Percentiles rank a stretch among this genome's conserved stretches.
phyloP scores from a whole-genome alignment of 225 moss, liverwort and hornwort genomes.

The Antitrichia curtipendula region DNA sequence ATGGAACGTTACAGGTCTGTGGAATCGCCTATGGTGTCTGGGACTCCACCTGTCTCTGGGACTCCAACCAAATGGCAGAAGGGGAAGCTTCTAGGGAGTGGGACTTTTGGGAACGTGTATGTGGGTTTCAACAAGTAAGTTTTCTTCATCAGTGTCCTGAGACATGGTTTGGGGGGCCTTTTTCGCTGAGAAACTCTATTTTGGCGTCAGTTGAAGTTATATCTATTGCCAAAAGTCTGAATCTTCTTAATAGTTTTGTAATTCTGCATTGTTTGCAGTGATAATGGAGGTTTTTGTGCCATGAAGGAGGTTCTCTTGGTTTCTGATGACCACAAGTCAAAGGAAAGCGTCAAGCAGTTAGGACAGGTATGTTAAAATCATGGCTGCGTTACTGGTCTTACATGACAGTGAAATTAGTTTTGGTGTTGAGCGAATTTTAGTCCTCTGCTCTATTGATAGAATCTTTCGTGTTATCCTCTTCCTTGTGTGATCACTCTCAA shows the following conservation, averaged over 20 bases:
- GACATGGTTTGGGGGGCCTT: not conserved
- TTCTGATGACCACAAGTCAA: constrained; percentile 93
- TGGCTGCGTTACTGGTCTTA: not conserved
- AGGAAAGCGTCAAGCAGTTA: constrained; percentile 95
- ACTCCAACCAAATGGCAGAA: constrained; percentile 79
- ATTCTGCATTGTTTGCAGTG: constrained; percentile 38
- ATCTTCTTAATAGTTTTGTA: not conserved
- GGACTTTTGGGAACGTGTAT: constrained; percentile 97
- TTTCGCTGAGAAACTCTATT: not conserved
- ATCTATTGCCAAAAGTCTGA: not conserved
- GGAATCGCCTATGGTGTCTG: constrained; percentile 11
- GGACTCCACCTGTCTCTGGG: constrained; percentile 3
- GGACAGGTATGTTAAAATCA: constrained; percentile 52
- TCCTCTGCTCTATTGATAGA: not conserved
- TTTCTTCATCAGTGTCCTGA: not conserved
- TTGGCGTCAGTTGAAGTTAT: not conserved
- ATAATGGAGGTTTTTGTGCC: constrained; percentile 85
- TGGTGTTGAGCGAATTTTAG: not conserved
- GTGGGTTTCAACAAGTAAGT: constrained; percentile 94
- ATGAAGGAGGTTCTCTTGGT: constrained; percentile 99
- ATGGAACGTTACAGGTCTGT: constrained; percentile 25
- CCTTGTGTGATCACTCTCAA: not conserved
- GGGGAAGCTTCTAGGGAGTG: constrained; percentile 91
- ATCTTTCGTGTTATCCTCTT: not conserved
- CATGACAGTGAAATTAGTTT: not conserved